Percentiles rank a stretch among this genome's conserved stretches.
phyloP scores from a whole-genome alignment of 192 early-diverging fungal genomes.

The Funneliformis mosseae region DNA sequence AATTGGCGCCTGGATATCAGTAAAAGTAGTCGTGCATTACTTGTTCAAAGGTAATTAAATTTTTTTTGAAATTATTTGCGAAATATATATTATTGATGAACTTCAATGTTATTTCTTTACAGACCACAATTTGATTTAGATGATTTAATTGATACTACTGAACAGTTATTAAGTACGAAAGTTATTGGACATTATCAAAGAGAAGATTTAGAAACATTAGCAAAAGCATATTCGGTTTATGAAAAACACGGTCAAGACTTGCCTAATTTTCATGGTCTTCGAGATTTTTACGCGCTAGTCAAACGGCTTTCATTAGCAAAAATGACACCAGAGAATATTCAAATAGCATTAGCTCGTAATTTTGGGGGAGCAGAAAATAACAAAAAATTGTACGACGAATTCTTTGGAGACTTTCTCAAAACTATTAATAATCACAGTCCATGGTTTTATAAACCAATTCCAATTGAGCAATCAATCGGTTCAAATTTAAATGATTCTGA shows the following conservation, averaged over 20 bases:
- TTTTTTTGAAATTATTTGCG: too few relatives aligned
- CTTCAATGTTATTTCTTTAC: too few relatives aligned
- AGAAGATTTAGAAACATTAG: neutral
- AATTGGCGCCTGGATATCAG: slow-evolving; percentile 34
- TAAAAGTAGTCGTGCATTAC: slow-evolving; percentile 23
- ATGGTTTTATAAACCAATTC: neutral
- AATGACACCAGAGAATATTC: neutral
- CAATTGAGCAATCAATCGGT: slow-evolving; percentile 9
- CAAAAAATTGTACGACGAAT: neutral
- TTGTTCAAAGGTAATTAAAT: slow-evolving; percentile 13
- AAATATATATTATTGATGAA: too few relatives aligned
- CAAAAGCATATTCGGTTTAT: neutral
- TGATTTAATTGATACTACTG: neutral
- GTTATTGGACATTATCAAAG: neutral
- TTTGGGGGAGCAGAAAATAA: slow-evolving; percentile 21
- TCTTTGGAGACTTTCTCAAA: slow-evolving; percentile 1
- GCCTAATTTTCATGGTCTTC: slow-evolving; percentile 32
- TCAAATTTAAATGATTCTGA: slow-evolving; percentile 17
- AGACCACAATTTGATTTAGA: neutral
- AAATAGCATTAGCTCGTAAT: slow-evolving; percentile 31
- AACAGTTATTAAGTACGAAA: neutral
- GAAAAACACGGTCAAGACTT: neutral
- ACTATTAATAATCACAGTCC: neutral
- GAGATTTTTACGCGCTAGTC: neutral
- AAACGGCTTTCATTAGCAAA: neutral